Evolutionary conservation across 306 rosid genomes (phyloP).

Genomic region (Lotus japonicus): DNA sequence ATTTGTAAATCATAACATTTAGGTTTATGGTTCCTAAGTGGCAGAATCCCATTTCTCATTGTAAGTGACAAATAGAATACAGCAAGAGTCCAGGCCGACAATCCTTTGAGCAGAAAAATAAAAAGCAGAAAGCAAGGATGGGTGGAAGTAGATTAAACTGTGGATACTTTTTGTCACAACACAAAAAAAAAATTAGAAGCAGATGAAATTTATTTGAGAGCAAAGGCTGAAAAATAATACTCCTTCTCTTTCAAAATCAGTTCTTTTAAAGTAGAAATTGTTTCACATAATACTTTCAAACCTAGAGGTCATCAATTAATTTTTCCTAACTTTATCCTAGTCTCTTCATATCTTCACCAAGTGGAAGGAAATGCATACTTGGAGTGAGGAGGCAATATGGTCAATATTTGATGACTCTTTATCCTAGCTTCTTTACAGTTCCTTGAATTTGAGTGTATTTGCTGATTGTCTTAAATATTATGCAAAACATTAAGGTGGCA

Average conservation of each 20-base stretch:
- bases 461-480: not conserved
- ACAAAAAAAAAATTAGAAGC: not conserved
- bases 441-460: not conserved
- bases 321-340: not conserved
- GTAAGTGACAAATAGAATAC: not conserved
- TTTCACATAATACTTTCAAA: not conserved
- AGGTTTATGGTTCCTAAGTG: not conserved
- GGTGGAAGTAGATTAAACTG: not conserved
- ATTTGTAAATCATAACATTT: not conserved
- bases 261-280: not conserved
- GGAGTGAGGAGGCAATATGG: not conserved
- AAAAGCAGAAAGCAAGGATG: conserved; percentile 3
- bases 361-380: not conserved
- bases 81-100: not conserved
- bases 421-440: no score
- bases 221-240: not conserved
- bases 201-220: not conserved
- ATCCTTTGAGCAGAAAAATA: not conserved
- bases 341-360: not conserved
- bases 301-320: not conserved
- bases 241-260: not conserved
- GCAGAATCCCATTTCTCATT: not conserved
- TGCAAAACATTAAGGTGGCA: not conserved
- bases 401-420: not conserved
- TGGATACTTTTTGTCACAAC: not conserved